These are phyloP conservation scores for Podaxis carcinomalis DNA, from an alignment of 768 basidiomycete genomes.

Conservation along the genomic window DNA sequence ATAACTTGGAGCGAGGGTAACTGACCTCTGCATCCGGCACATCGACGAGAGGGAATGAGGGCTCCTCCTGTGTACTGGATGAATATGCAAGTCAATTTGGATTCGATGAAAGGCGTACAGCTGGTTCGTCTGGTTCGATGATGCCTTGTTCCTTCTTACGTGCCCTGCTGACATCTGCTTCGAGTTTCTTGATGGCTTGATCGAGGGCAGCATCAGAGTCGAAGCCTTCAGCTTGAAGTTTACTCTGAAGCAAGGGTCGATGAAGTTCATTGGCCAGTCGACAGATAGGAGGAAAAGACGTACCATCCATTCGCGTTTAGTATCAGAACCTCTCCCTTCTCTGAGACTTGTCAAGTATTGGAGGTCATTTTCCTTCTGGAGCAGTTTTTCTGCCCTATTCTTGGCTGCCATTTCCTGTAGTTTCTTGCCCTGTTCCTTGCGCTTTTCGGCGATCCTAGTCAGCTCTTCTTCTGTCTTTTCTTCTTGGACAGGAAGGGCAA, in stretches of 20 bases:
- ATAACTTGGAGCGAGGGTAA: not conserved
- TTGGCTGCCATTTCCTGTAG: conserved; percentile 90
- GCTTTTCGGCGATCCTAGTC: conserved; percentile 67
- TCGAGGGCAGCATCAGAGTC: conserved; percentile 77
- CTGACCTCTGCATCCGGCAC: conserved; percentile 81
- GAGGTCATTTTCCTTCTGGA: conserved; percentile 74
- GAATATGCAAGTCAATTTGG: not conserved
- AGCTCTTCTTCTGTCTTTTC: conserved; percentile 94
- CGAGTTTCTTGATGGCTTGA: conserved; percentile 82
- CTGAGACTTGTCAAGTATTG: conserved; percentile 59
- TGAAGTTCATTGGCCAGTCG: not conserved
- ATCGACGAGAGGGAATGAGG: conserved; percentile 88
- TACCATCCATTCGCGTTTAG: conserved; percentile 76
- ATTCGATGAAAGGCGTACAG: conserved; percentile 25
- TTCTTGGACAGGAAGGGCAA: conserved; percentile 52
- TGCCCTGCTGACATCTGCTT: conserved; percentile 68
- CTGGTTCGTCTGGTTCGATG: conserved; percentile 47
- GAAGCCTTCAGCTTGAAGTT: conserved; percentile 65
- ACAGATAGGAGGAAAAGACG: conserved; percentile 16
- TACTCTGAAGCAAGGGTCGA: conserved; percentile 34
- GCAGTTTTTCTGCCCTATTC: conserved; percentile 79
- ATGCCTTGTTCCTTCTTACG: conserved; percentile 73
- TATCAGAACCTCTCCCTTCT: conserved; percentile 54
- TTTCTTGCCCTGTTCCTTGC: conserved; percentile 82
- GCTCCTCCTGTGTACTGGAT: conserved; percentile 54